These are phyloP conservation scores for Cercis canadensis DNA, from an alignment of 306 rosid species.

Conservation along the genomic window DNA sequence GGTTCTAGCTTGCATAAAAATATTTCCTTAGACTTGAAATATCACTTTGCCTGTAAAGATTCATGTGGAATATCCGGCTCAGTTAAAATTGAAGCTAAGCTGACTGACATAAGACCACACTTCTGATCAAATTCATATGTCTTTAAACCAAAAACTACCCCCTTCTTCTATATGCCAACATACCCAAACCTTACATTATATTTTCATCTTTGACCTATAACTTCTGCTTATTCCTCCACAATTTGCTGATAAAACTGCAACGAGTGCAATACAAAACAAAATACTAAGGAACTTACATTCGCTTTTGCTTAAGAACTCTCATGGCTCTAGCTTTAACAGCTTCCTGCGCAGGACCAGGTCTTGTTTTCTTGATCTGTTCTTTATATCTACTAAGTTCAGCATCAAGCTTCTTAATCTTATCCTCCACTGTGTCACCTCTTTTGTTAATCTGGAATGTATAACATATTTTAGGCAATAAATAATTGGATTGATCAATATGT, in stretches of 20 bases:
- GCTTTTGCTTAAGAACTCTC: slow-evolving; percentile 95
- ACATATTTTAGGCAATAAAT: slow-evolving; percentile 21
- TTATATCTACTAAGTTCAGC: slow-evolving; percentile 83
- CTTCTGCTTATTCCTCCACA: background rate
- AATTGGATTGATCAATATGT: background rate
- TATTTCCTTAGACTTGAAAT: too few relatives aligned
- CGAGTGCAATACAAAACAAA: slow-evolving; percentile 2
- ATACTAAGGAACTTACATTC: slow-evolving; percentile 64
- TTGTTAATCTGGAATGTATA: slow-evolving; percentile 63
- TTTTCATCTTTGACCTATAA: slow-evolving; percentile 9
- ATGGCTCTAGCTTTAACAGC: slow-evolving; percentile 92
- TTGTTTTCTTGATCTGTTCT: slow-evolving; percentile 92
- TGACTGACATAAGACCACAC: background rate
- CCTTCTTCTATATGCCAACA: background rate
- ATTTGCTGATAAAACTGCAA: background rate
- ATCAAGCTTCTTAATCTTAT: slow-evolving; percentile 87
- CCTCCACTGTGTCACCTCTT: slow-evolving; percentile 91
- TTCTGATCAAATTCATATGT: background rate
- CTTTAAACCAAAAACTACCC: slow-evolving; percentile 13
- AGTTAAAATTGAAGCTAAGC: background rate
- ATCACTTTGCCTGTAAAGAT: background rate
- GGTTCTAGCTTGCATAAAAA: too few relatives aligned
- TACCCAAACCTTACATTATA: slow-evolving; percentile 2
- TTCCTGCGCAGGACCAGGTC: slow-evolving; percentile 96
- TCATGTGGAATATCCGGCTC: background rate